Conservation (phyloP, 129 eudicot genomes). For the Apium graveolens region DNA sequence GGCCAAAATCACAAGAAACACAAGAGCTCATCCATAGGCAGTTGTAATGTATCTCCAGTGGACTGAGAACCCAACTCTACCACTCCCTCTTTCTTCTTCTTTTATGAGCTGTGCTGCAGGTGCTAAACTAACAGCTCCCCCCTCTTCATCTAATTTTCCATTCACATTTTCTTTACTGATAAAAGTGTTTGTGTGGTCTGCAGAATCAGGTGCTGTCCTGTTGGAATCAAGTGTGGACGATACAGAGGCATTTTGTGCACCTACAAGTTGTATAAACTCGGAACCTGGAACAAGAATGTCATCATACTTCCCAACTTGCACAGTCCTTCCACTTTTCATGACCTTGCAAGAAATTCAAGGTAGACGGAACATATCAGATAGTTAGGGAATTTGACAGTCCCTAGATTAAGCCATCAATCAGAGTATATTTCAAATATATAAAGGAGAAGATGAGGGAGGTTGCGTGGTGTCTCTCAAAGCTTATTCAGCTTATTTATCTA, state of each 20-base stretch:
- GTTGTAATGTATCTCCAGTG: slow-evolving; percentile 67
- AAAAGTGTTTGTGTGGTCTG: slow-evolving; percentile 21
- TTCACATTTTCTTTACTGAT: background rate
- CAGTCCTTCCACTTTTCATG: slow-evolving; percentile 63
- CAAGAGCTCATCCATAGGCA: slow-evolving; percentile 72
- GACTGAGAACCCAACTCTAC: slow-evolving; percentile 51
- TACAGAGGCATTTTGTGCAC: slow-evolving; percentile 42
- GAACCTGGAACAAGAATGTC: slow-evolving; percentile 59
- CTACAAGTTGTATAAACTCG: slow-evolving; percentile 73
- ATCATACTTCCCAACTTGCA: slow-evolving; percentile 72
- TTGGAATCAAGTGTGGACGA: slow-evolving; percentile 74
- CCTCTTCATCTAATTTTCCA: background rate
- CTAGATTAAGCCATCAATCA: background rate
- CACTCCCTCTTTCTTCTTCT: slow-evolving; percentile 86
- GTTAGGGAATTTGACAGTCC: too few relatives aligned
- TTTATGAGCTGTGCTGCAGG: slow-evolving; percentile 55
- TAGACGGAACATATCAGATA: background rate
- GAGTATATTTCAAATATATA: too few relatives aligned
- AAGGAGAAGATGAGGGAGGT: too few relatives aligned
- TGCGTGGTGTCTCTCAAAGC: too few relatives aligned
- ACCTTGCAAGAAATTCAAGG: slow-evolving; percentile 29
- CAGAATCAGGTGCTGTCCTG: slow-evolving; percentile 41
- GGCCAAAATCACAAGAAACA: slow-evolving; percentile 32
- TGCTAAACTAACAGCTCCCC: background rate
- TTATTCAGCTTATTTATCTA: too few relatives aligned